phyloP scores from a whole-genome alignment of 2,329 filamentous ascomycete species.

The Plectosphaerella cucumerina region DNA sequence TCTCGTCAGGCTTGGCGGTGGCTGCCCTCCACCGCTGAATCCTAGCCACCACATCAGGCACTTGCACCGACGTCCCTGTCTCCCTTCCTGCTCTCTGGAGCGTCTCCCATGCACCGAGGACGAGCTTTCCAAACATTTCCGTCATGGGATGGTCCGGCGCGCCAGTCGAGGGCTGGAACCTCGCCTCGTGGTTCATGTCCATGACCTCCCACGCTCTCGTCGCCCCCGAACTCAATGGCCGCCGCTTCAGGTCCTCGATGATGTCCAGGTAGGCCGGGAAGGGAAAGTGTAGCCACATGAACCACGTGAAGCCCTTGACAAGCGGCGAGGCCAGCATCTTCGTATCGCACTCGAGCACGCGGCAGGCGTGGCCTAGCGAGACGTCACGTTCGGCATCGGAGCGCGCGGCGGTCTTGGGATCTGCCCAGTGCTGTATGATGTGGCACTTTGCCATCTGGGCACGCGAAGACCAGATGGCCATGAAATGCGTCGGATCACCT shows the following conservation, averaged over 20 bases:
- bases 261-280: conserved; percentile 36
- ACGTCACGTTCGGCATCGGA: conserved; percentile 22
- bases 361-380: conserved; percentile 23
- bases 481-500: conserved; percentile 33
- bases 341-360: conserved; percentile 32
- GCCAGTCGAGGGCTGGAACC: not conserved
- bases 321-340: conserved; percentile 23
- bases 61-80: too few species aligned
- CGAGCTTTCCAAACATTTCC: too few species aligned
- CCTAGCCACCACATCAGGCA: too few species aligned
- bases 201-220: conserved; percentile 27
- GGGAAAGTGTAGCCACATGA: conserved; percentile 30
- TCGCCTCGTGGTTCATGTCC: conserved; percentile 23
- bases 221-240: conserved; percentile 15
- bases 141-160: too few species aligned
- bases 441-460: conserved; percentile 40
- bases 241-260: conserved; percentile 24
- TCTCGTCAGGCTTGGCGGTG: too few species aligned
- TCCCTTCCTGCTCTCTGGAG: too few species aligned
- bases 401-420: conserved; percentile 14
- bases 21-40: too few species aligned
- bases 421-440: conserved; percentile 41
- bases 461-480: conserved; percentile 33
- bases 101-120: too few species aligned
- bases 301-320: conserved; percentile 30